Evolutionary conservation across 1,139 yeast genomes (phyloP), one percentile per base, ranked within the genome.

Genomic region (Kluyveromyces sp.): DNA sequence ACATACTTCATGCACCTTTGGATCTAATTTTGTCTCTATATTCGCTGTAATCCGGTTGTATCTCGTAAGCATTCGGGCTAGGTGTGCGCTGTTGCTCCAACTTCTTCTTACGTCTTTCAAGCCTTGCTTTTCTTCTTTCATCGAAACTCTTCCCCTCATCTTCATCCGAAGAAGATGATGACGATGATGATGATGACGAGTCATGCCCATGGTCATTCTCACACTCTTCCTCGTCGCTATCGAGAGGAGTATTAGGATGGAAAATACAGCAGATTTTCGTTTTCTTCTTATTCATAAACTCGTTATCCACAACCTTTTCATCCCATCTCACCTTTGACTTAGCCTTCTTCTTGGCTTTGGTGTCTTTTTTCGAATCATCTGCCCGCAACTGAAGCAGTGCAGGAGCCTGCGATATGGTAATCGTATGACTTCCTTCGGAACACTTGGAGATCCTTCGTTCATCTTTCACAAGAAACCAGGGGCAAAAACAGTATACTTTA

Each of bases 221-320:
- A 54, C 48, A 65, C 26, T 68, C 73, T 21, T 68, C 71, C 21
- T 75, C 74, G 44, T 74, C 79, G 50, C 79, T 86, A 34, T 79
- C 92, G 58, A 81, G 83, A 55, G 79, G 83, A 33, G 79, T 72
- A 43, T 82, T 83, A 2, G 96, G 96, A 60, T 88, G 96, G 68
- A 83, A 92, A 26, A 92, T 90, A 57, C 98, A 90, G 63, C 98
- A 92, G n/a, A 90, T 83, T 65, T 90, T 92, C 25, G 95, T 78
- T 64, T 88, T 89, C 69, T 90, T 90, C 69, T 78, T 85, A 59
- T 83, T 77, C 84, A 92, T 72, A 61, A 84, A 70, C 65, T 90
- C 98, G 61, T 90, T 90, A 65, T 90, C 97, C 4, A 90, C 73
- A 3, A 88, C 92, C 43, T 82, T 95, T 39, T 83, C 86, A 4